Evolutionary conservation across 257 asterid genomes (phyloP).

Genomic region (Eucommia ulmoides): DNA sequence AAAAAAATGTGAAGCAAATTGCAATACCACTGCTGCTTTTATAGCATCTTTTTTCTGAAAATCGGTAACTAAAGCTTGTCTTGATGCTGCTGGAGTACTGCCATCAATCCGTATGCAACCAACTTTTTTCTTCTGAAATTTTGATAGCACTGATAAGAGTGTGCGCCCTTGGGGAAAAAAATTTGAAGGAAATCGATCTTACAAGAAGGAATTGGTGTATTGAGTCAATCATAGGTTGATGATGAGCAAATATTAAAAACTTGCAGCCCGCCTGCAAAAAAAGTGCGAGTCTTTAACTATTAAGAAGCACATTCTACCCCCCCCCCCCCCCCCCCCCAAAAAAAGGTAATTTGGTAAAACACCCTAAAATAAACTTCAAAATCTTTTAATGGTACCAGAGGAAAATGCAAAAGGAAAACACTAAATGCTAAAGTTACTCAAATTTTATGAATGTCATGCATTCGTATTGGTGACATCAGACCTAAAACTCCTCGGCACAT

Average conservation of each 20-base stretch:
- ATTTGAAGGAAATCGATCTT: conserved; percentile 25
- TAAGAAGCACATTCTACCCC: conserved; percentile 7
- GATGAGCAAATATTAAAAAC: conserved; percentile 89
- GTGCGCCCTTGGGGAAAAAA: no score
- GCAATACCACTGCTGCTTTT: conserved; percentile 84
- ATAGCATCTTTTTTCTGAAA: conserved; percentile 83
- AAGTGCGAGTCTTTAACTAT: conserved; percentile 8
- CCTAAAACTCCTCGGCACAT: no score
- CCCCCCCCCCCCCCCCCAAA: neutral
- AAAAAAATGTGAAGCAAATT: conserved; percentile 1
- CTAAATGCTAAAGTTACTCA: no score
- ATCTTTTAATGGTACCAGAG: no score
- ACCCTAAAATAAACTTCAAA: no score
- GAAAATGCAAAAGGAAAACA: no score
- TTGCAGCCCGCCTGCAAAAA: conserved; percentile 84
- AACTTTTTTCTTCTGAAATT: conserved; percentile 71
- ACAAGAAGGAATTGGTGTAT: conserved; percentile 78
- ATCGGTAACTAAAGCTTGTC: conserved; percentile 74
- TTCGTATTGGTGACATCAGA: no score
- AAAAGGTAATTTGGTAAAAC: no score
- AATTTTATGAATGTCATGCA: no score
- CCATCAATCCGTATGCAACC: conserved; percentile 93
- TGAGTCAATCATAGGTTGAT: conserved; percentile 71
- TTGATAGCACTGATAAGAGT: conserved; percentile 7
- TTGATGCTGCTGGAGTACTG: conserved; percentile 70